These are phyloP conservation scores for Naganishia friedmannii DNA, from an alignment of 768 basidiomycete genomes.

Conservation along the genomic window DNA sequence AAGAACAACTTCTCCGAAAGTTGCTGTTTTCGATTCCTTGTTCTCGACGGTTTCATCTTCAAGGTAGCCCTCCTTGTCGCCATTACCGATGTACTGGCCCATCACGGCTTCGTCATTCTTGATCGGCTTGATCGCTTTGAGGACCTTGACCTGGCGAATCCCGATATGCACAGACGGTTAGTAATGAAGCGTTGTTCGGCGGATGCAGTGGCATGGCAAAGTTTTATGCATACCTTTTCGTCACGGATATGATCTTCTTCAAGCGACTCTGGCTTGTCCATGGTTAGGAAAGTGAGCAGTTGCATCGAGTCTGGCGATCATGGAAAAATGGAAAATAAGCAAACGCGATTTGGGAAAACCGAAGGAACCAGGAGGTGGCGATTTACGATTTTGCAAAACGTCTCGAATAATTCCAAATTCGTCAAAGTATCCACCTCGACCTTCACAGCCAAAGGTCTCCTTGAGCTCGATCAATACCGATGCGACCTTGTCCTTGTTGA, in stretches of 20 bases:
- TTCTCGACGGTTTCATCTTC: slow-evolving; percentile 35
- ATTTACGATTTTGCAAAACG: slow-evolving; percentile 36
- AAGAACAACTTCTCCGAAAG: slow-evolving; percentile 34
- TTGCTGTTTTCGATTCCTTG: slow-evolving; percentile 36
- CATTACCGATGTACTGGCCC: slow-evolving; percentile 33
- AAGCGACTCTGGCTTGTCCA: slow-evolving; percentile 29
- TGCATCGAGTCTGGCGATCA: slow-evolving; percentile 27
- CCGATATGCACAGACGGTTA: not conserved
- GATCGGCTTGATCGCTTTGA: slow-evolving; percentile 30
- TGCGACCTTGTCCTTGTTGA: slow-evolving; percentile 32
- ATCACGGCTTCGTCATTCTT: slow-evolving; percentile 29
- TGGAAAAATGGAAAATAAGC: not conserved
- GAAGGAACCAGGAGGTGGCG: not conserved
- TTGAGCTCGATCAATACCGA: slow-evolving; percentile 33
- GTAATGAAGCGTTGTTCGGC: not conserved
- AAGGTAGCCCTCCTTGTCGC: slow-evolving; percentile 33
- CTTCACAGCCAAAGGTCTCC: slow-evolving; percentile 36
- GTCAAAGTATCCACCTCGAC: slow-evolving; percentile 39
- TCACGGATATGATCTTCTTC: slow-evolving; percentile 30
- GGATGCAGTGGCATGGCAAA: too few species aligned
- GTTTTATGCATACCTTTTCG: slow-evolving; percentile 22
- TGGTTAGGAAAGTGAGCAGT: slow-evolving; percentile 29
- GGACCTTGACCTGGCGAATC: slow-evolving; percentile 22
- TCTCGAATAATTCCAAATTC: slow-evolving; percentile 39
- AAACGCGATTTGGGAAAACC: not conserved